Base-by-base conservation (phyloP, 1,284 basidiomycete species). In the Austroboletus rostrupii region DNA sequence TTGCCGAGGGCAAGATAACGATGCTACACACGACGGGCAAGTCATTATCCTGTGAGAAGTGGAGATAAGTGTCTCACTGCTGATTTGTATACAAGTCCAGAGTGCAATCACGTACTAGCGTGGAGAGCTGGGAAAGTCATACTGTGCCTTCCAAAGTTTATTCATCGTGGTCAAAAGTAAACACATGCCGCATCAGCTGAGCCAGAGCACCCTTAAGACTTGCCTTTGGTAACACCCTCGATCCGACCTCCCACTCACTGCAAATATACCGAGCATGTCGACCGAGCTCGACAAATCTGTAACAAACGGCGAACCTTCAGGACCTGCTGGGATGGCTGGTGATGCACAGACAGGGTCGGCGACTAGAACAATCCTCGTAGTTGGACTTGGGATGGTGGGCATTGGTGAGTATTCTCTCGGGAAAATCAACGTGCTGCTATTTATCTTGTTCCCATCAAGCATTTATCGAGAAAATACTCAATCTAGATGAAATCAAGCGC, bases 381-480 rank as follows among this genome's bases (percentile, higher is more conserved):
- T 81, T 45, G 85, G 84, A 3, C 72, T 87, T 8, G 85, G 84
- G 21, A 85, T 86, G 84, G 81, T 84, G 36, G 81, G 81, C 13
- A 82, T 86, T 36, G 82, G 80, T 76, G 59, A 53, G 70, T 14
- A 19, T 21, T 23, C 2, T 32, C 32, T 29, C 20, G 6, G 11
- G 38, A 29, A 16, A 23, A 29, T 9, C 9, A 3, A 17, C 28
- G 21, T 17, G n/a, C 21, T 45, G 26, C n/a, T 56, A 50, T 54
- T 55, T 54, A 47, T 47, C 43, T 41, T 7, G 10, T 29, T 38
- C 38, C 37, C 13, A 38, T 21, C 10, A 47, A 78, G 84, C 81
- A 0, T 84, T 85, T 67, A 83, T 85, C 56, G 85, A 81, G 66
- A 88, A 83, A 64, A 71, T 85, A 53, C 72, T 81, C 46, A 76